Evolutionary conservation across 306 rosid genomes (phyloP).

Genomic region (Cicer yamashitae): DNA sequence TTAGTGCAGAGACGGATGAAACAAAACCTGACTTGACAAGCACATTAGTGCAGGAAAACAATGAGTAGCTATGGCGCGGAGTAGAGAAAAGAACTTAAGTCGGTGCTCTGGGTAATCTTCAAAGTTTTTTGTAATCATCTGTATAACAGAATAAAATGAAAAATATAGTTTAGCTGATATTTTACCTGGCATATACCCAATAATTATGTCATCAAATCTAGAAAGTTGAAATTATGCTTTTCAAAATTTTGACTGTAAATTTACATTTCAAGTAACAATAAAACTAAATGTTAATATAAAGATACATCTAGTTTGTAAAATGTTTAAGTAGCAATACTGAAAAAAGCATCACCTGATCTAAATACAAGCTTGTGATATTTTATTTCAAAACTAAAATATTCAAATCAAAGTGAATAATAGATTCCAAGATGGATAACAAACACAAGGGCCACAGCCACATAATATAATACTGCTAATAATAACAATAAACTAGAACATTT

Average conservation of each 20-base stretch:
- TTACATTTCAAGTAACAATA: conserved; percentile 6
- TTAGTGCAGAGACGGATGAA: conserved; percentile 44
- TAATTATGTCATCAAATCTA: not conserved
- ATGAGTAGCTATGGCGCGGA: conserved; percentile 91
- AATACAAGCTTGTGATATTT: not conserved
- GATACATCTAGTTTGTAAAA: not conserved
- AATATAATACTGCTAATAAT: not conserved
- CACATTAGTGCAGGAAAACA: conserved; percentile 93
- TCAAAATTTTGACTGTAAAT: not conserved
- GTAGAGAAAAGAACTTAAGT: conserved; percentile 93
- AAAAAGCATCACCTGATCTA: not conserved
- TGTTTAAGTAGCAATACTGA: no score
- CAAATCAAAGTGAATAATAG: not conserved
- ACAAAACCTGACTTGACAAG: conserved; percentile 84
- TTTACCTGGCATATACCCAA: conserved; percentile 8
- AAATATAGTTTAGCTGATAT: conserved; percentile 11
- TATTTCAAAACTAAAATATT: not conserved
- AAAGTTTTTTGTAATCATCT: conserved; percentile 96
- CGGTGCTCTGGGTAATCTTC: conserved; percentile 99
- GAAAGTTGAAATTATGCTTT: not conserved
- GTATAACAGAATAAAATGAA: conserved; percentile 18
- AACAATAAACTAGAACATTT: conserved; percentile 11
- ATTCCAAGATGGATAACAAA: conserved; percentile 18
- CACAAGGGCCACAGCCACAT: not conserved
- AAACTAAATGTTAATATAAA: not conserved